phyloP scores from a whole-genome alignment of 495 filamentous ascomycete species.

The Penicillium desertorum region DNA sequence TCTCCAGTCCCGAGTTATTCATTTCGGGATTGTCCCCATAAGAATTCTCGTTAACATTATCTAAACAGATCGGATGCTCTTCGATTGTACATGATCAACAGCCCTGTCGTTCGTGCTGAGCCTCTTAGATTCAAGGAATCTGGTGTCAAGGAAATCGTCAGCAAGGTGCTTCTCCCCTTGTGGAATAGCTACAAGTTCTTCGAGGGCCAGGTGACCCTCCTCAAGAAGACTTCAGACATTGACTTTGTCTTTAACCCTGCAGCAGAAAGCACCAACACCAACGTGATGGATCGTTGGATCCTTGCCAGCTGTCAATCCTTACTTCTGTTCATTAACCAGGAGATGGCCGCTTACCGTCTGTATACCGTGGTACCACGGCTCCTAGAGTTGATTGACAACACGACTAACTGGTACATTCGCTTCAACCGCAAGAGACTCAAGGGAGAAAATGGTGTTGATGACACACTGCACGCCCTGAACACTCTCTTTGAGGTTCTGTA shows the following conservation, averaged over 20 bases:
- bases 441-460: conserved; percentile 84
- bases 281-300: conserved; percentile 98
- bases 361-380: conserved; percentile 94
- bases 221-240: conserved; percentile 82
- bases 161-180: conserved; percentile 87
- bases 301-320: conserved; percentile 90
- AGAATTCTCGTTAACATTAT: neutral
- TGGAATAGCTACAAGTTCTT: conserved; percentile 99
- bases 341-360: conserved; percentile 88
- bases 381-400: conserved; percentile 86
- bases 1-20: neutral
- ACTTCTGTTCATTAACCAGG: conserved; percentile 87
- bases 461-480: conserved; percentile 88
- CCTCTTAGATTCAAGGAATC: conserved; percentile 87
- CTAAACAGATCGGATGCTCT: conserved; percentile 72
- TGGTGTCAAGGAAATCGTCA: conserved; percentile 94
- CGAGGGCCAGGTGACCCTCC: conserved; percentile 84
- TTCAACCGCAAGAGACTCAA: conserved; percentile 96
- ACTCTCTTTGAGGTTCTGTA: conserved; percentile 96
- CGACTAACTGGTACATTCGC: conserved; percentile 99
- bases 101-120: conserved; percentile 91
- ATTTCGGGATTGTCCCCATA: neutral
- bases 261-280: conserved; percentile 70
- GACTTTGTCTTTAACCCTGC: conserved; percentile 80
- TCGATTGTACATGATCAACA: conserved; percentile 94